Evolutionary conservation across 371 early-diverging fungal genomes (phyloP).

Genomic region (Saksenaea vasiformis): DNA sequence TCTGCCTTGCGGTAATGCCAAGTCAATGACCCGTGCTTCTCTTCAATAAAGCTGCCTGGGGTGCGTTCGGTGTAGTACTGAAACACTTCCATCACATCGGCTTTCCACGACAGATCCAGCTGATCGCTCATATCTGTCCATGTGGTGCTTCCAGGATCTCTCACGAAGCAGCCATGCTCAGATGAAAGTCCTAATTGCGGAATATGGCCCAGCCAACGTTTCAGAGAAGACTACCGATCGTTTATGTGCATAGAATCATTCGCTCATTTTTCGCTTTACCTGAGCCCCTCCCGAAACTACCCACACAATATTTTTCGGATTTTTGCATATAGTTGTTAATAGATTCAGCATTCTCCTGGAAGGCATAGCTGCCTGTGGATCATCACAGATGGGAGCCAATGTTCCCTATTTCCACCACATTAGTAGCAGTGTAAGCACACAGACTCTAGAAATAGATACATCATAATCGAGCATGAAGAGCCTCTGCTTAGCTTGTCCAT

Average conservation of each 20-base stretch:
- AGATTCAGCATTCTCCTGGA: slow-evolving; percentile 60
- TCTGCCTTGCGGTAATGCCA: slow-evolving; percentile 93
- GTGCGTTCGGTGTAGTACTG: slow-evolving; percentile 91
- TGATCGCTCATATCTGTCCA: slow-evolving; percentile 77
- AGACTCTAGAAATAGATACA: slow-evolving; percentile 6
- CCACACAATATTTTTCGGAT: slow-evolving; percentile 82
- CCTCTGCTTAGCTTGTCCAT: slow-evolving; percentile 57
- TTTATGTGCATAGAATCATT: too few relatives aligned
- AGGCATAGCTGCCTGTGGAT: slow-evolving; percentile 63
- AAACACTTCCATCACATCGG: slow-evolving; percentile 84
- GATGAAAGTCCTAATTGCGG: slow-evolving; percentile 78
- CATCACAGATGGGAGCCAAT: slow-evolving; percentile 65
- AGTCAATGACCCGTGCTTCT: slow-evolving; percentile 81
- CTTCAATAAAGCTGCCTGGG: slow-evolving; percentile 82
- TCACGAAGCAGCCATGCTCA: slow-evolving; percentile 69
- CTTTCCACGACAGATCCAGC: slow-evolving; percentile 85
- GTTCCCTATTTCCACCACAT: slow-evolving; percentile 64
- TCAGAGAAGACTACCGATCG: slow-evolving; percentile 44
- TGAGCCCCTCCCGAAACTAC: slow-evolving; percentile 90
- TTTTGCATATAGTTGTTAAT: slow-evolving; percentile 55
- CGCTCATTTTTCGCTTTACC: slow-evolving; percentile 18
- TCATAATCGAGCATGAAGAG: slow-evolving; percentile 83
- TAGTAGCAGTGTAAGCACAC: slow-evolving; percentile 31
- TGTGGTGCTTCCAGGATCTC: slow-evolving; percentile 40
- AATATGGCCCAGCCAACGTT: slow-evolving; percentile 81